Percentiles rank a stretch among this genome's conserved stretches.
Conservation (phyloP, 306 rosid genomes). For the Pterocarpus macrocarpus region DNA sequence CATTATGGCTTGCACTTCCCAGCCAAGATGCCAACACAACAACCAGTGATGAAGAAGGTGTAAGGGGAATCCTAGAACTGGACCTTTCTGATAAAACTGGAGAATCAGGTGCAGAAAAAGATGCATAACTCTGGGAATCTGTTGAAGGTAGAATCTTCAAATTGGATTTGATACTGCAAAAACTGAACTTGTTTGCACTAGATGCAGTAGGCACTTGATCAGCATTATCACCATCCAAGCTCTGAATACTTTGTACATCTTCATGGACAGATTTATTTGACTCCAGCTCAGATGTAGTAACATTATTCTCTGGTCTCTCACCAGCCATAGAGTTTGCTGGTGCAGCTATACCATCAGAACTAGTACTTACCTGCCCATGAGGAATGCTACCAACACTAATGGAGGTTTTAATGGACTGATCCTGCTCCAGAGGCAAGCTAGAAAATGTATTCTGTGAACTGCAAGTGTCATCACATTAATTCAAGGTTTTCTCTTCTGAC, state of each 20-base stretch:
- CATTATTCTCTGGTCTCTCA: conserved; percentile 61
- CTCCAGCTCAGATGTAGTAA: conserved; percentile 55
- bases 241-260: conserved; percentile 62
- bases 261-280: conserved; percentile 58
- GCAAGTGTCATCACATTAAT: conserved; percentile 81
- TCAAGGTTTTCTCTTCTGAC: conserved; percentile 77
- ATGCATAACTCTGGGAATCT: conserved; percentile 80
- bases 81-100: conserved; percentile 90
- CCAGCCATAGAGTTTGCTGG: conserved; percentile 53
- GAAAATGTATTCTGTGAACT: conserved; percentile 93
- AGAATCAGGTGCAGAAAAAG: conserved; percentile 70
- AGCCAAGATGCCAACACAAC: conserved; percentile 86
- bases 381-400: conserved; percentile 93
- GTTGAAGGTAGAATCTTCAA: conserved; percentile 59
- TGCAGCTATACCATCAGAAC: conserved; percentile 77
- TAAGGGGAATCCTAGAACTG: conserved; percentile 61
- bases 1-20: conserved; percentile 68
- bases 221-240: conserved; percentile 73
- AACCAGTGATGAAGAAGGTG: conserved; percentile 72
- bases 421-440: conserved; percentile 87
- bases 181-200: conserved; percentile 68
- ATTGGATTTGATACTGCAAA: conserved; percentile 60
- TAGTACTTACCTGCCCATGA: conserved; percentile 83
- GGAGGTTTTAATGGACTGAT: conserved; percentile 84
- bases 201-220: conserved; percentile 76